Percentiles rank a stretch among this genome's conserved stretches.
phyloP scores from a whole-genome alignment of 108 stramenopile species.

The Cyclotella sp. region DNA sequence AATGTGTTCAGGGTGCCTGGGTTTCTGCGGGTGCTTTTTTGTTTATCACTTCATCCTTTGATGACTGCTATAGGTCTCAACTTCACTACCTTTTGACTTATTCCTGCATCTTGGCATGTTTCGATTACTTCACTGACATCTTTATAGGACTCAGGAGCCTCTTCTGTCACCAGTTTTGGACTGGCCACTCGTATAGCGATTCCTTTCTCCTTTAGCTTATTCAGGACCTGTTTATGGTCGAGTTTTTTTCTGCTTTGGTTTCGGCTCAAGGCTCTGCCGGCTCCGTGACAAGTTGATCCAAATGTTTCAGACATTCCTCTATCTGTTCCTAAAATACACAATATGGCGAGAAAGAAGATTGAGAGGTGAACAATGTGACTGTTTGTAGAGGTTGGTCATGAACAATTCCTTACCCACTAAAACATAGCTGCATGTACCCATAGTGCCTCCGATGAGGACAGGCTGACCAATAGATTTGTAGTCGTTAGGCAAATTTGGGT shows the following conservation, averaged over 20 bases:
- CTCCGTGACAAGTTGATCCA: constrained; percentile 90
- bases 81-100: constrained; percentile 82
- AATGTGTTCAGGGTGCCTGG: too few species aligned
- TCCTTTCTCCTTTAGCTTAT: constrained; percentile 61
- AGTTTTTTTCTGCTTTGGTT: constrained; percentile 71
- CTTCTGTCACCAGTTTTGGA: constrained; percentile 92
- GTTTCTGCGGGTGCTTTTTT: too few species aligned
- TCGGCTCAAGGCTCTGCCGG: constrained; percentile 82
- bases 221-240: constrained; percentile 69
- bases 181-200: constrained; percentile 89
- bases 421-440: constrained; percentile 83
- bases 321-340: constrained; percentile 74
- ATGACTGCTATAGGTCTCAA: constrained; percentile 84
- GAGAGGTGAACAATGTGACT: background rate
- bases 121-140: constrained; percentile 84
- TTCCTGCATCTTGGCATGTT: constrained; percentile 85
- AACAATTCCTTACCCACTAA: constrained; percentile 4
- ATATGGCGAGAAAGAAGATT: constrained; percentile 35
- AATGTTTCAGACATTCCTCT: constrained; percentile 87
- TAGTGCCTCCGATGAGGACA: constrained; percentile 86
- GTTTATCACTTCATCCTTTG: constrained; percentile 64
- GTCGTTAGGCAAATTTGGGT: constrained; percentile 87
- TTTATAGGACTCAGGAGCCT: constrained; percentile 83
- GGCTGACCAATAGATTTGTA: constrained; percentile 88
- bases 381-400: background rate